These are phyloP conservation scores for Verbena officinalis DNA, from an alignment of 257 asterid species.

Conservation along the genomic window DNA sequence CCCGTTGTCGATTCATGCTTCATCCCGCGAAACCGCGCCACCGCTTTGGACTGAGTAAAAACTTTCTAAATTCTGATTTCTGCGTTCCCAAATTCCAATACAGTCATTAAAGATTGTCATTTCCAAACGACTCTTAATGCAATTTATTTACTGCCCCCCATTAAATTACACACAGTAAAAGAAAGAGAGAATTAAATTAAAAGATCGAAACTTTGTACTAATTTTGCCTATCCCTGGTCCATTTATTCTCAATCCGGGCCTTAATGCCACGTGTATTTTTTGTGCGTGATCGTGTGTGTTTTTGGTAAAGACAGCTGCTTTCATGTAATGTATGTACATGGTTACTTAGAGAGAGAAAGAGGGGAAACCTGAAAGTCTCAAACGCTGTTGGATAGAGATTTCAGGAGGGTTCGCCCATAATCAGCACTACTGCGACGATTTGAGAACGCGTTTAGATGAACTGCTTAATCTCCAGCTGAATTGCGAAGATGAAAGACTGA, in stretches of 20 bases:
- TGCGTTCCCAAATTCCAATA: slow-evolving; percentile 17
- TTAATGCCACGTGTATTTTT: neutral
- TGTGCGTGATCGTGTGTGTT: slow-evolving; percentile 6
- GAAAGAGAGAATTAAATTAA: neutral
- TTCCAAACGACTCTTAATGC: neutral
- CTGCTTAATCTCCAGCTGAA: neutral
- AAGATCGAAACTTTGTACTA: neutral
- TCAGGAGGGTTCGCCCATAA: neutral
- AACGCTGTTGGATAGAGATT: neutral
- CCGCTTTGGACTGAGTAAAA: too few relatives aligned
- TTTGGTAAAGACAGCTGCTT: neutral
- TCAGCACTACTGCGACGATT: slow-evolving; percentile 3
- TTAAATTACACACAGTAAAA: neutral
- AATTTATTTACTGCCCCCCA: slow-evolving; percentile 6
- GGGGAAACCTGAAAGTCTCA: slow-evolving; percentile 27
- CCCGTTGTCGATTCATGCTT: neutral
- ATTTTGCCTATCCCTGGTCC: neutral
- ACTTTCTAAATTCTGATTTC: neutral
- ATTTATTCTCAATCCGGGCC: neutral
- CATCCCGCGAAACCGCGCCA: slow-evolving; percentile 4
- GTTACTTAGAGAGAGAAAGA: neutral
- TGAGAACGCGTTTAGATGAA: neutral
- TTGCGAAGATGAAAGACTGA: neutral
- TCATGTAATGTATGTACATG: slow-evolving; percentile 1
- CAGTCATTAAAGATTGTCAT: neutral